Evolutionary conservation across 1,284 basidiomycete genomes (phyloP).

Genomic region (Sanghuangporus weigelae): DNA sequence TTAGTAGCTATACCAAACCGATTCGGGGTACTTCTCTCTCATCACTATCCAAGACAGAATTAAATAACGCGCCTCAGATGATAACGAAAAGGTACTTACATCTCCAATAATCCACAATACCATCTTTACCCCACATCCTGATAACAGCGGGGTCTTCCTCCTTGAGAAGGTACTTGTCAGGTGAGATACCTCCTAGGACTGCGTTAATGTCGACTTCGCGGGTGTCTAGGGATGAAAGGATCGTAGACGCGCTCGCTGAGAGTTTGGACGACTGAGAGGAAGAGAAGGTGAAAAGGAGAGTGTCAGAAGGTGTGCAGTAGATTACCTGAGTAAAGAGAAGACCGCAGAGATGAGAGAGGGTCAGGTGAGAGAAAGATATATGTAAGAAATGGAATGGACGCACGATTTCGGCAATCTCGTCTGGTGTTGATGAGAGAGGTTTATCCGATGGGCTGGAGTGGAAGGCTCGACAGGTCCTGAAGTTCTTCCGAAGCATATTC

Average conservation of each 20-base stretch:
- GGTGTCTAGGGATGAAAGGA: background rate
- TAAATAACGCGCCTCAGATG: background rate
- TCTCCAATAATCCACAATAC: constrained; percentile 10
- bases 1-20: constrained; percentile 9
- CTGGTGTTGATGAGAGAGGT: background rate
- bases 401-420: constrained; percentile 2
- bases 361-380: background rate
- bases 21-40: constrained; percentile 3
- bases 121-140: constrained; percentile 6
- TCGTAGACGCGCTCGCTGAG: background rate
- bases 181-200: background rate
- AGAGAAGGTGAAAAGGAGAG: background rate
- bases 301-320: constrained; percentile 7
- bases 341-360: background rate
- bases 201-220: constrained; percentile 6
- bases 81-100: background rate
- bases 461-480: constrained; percentile 8
- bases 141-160: constrained; percentile 5
- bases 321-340: background rate
- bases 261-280: background rate
- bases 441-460: constrained; percentile 1
- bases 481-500: constrained; percentile 10
- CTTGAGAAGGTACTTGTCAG: constrained; percentile 1
- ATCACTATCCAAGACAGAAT: constrained; percentile 5
- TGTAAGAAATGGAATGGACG: background rate